These are phyloP conservation scores for Sesbania bispinosa DNA, from an alignment of 306 rosid species.

Conservation along the genomic window DNA sequence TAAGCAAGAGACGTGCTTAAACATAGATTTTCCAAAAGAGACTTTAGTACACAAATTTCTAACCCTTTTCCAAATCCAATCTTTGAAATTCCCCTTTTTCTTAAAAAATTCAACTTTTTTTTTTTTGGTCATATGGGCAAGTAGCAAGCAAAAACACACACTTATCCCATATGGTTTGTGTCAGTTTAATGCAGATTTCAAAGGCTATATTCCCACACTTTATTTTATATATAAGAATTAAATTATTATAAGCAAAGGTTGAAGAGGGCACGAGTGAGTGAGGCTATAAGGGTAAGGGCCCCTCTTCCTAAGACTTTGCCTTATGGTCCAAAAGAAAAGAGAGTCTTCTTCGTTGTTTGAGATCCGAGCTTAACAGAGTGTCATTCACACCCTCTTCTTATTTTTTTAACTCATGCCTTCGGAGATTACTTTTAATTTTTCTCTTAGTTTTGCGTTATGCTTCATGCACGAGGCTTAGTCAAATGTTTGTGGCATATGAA, in stretches of 20 bases:
- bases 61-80: constrained; percentile 45
- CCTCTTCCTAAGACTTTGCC: constrained; percentile 37
- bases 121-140: constrained; percentile 12
- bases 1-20: constrained; percentile 35
- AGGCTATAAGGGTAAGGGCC: too few species aligned
- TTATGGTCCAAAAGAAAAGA: constrained; percentile 56
- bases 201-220: constrained; percentile 38
- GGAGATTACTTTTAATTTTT: constrained; percentile 5
- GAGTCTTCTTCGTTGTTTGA: constrained; percentile 52
- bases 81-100: constrained; percentile 19
- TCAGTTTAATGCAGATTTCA: constrained; percentile 51
- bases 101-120: constrained; percentile 22
- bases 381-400: constrained; percentile 27
- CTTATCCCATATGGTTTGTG: constrained; percentile 43
- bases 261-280: constrained; percentile 28
- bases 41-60: constrained; percentile 77
- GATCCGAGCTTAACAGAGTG: constrained; percentile 70
- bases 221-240: too few species aligned
- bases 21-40: constrained; percentile 48
- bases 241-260: constrained; percentile 20
- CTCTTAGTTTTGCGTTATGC: constrained; percentile 15
- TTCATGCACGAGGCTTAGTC: constrained; percentile 26
- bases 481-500: constrained; percentile 19
- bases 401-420: constrained; percentile 33
- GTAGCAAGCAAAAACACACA: constrained; percentile 22